Evolutionary conservation across 345 rosid genomes (phyloP), one percentile per base, ranked within the genome.

Genomic region (Reutealis trisperma): DNA sequence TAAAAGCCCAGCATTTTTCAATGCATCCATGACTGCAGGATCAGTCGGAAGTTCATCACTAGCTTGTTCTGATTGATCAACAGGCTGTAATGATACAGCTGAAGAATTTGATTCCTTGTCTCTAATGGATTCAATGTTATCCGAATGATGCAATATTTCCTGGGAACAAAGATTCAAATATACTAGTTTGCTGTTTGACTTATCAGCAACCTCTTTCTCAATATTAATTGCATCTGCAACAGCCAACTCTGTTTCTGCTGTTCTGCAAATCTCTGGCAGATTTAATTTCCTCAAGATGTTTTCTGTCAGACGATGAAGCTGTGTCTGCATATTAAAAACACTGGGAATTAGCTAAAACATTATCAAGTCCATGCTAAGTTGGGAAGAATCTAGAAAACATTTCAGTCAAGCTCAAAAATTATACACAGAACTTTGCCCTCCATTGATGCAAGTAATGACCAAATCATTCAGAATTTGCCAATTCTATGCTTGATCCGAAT

Each of bases 201-300:
- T 90, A 78, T 93, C 90, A 70, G 95, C 97, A 44, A 87, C 90
- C 34, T 70, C 90, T 83, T 87, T 93, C 84, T 96, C 99, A 37
- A 93, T 91, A 77, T 96, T 96, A 77, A 89, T 78, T 42, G 98
- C 99, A 89, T 96, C 99, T 72, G 99, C 99, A 81, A 96, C 93
- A 63, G 98, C 98, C 85, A 96, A 86, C 85, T 96, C 99, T 42
- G 97, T 91, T 47, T 84, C 97, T 79, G 98, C 99, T 73, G 88
- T 89, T 84, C 95, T 89, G 82, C 89, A 75, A 73, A 91, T 79
- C 74, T 88, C 84, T 25, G 86, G 87, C 70, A 89, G 80, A 84
- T 93, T 87, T 88, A 87, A 87, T 83, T 85, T 91, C 89, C 83
- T 93, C 86, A 96, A 78, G 79, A 93, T 84, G 82, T 83, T 88